phyloP scores from a whole-genome alignment of 2,329 filamentous ascomycete species.

The Sphaerulina populicola region DNA sequence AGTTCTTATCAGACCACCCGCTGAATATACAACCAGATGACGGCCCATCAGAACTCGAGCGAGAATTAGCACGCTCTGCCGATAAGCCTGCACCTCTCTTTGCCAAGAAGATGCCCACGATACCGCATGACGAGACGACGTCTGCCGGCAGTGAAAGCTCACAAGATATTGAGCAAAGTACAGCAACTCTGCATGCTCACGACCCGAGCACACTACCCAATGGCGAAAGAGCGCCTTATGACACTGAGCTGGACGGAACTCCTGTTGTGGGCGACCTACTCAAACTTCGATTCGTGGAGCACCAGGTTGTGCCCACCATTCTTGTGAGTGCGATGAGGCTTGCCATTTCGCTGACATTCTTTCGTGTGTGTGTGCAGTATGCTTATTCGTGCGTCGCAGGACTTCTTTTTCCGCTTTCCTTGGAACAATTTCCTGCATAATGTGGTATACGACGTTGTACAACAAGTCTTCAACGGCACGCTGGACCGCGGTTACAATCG shows the following conservation, averaged over 20 bases:
- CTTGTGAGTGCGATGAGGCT: constrained; percentile 52
- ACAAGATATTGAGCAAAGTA: constrained; percentile 27
- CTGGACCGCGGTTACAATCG: constrained; percentile 96
- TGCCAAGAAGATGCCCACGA: constrained; percentile 40
- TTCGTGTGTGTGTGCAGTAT: constrained; percentile 1
- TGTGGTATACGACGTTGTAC: constrained; percentile 96
- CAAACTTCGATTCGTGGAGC: constrained; percentile 93
- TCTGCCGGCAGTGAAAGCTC: constrained; percentile 9
- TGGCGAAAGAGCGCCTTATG: constrained; percentile 38
- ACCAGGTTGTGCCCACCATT: constrained; percentile 90
- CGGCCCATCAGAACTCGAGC: constrained; percentile 28
- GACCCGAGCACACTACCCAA: constrained; percentile 16
- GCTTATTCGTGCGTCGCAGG: constrained; percentile 44
- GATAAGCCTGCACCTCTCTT: constrained; percentile 59
- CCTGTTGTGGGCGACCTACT: constrained; percentile 89
- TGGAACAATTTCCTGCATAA: constrained; percentile 99
- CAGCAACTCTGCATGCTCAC: constrained; percentile 29
- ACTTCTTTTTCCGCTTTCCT: constrained; percentile 96
- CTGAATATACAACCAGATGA: constrained; percentile 30
- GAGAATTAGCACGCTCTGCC: constrained; percentile 45
- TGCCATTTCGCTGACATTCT: neutral
- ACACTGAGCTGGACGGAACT: constrained; percentile 52
- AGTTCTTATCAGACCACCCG: constrained; percentile 29
- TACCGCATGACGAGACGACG: constrained; percentile 3
- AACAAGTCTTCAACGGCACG: constrained; percentile 96